A percentile compares a stretch with the other conserved stretches of the same genome.
Conservation (phyloP, 2,329 filamentous ascomycete genomes). For the Fusarium austroafricanum region DNA sequence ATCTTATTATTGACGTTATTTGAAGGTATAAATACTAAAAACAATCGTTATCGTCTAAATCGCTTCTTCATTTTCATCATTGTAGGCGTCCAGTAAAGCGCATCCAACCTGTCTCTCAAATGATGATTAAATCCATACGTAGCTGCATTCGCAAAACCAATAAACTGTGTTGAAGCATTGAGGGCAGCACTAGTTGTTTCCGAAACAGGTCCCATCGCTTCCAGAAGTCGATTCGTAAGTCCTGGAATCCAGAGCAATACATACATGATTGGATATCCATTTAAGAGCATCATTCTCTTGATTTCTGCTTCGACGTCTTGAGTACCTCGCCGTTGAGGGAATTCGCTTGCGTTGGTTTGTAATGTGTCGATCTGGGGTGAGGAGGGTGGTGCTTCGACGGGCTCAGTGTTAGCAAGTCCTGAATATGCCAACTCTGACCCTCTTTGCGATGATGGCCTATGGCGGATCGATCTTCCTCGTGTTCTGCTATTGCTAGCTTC, state of each 20-base stretch:
- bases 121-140: slow-evolving; percentile 45
- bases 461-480: background rate
- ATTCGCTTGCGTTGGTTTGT: slow-evolving; percentile 42
- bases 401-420: slow-evolving; percentile 23
- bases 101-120: slow-evolving; percentile 32
- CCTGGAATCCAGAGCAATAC: slow-evolving; percentile 41
- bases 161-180: slow-evolving; percentile 39
- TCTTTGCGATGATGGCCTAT: background rate
- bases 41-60: slow-evolving; percentile 12
- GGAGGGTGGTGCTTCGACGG: slow-evolving; percentile 1
- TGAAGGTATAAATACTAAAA: too few species aligned
- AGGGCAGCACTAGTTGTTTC: slow-evolving; percentile 29
- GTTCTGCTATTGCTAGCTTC: background rate
- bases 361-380: slow-evolving; percentile 1
- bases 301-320: slow-evolving; percentile 38
- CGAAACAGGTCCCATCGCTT: slow-evolving; percentile 29
- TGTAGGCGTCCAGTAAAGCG: slow-evolving; percentile 29
- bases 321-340: slow-evolving; percentile 33
- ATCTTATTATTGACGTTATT: too few species aligned
- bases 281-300: slow-evolving; percentile 43
- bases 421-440: slow-evolving; percentile 3
- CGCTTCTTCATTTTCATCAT: slow-evolving; percentile 28
- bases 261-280: slow-evolving; percentile 43
- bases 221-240: slow-evolving; percentile 38
- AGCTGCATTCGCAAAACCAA: slow-evolving; percentile 39